Evolutionary conservation across 2,329 filamentous ascomycete species (phyloP).

Genomic region (Verruconis gallopava): DNA sequence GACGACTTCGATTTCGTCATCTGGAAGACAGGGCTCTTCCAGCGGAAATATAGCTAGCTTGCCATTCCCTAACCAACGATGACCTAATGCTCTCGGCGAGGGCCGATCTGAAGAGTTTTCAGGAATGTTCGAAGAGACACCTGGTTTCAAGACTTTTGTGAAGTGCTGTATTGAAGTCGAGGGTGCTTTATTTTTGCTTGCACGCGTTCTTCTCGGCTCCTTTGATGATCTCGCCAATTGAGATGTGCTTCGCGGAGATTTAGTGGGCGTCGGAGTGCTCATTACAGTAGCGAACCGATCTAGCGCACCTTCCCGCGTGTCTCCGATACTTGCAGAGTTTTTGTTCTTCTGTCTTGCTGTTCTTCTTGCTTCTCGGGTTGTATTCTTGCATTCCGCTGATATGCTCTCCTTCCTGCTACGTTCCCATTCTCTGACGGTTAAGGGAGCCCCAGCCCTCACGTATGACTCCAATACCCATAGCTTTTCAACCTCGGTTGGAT

Average conservation of each 20-base stretch:
- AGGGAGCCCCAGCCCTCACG: conserved; percentile 50
- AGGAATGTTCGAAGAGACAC: background rate
- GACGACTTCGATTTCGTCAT: background rate
- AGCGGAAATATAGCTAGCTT: background rate
- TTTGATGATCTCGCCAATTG: background rate
- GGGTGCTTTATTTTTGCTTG: background rate
- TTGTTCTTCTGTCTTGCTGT: conserved; percentile 12
- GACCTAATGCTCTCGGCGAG: background rate
- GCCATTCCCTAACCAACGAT: background rate
- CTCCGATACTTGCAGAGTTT: conserved; percentile 14
- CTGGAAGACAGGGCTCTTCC: conserved; percentile 3
- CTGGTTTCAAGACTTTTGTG: background rate
- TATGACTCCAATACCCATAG: conserved; percentile 57
- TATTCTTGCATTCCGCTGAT: background rate
- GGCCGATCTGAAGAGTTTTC: background rate
- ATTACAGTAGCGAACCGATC: conserved; percentile 23
- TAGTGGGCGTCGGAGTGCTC: conserved; percentile 17
- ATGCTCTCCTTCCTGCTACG: conserved; percentile 15
- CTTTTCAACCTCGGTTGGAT: conserved; percentile 52
- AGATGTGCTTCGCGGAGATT: background rate
- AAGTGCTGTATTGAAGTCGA: background rate
- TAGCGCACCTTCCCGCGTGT: conserved; percentile 17
- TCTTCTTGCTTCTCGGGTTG: background rate
- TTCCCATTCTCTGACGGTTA: conserved; percentile 54
- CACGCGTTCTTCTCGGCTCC: background rate